Percentiles rank a stretch among this genome's conserved stretches.
Evolutionary conservation across 2,329 filamentous ascomycete genomes (phyloP).

Genomic region (Pseudogymnoascus sp.): DNA sequence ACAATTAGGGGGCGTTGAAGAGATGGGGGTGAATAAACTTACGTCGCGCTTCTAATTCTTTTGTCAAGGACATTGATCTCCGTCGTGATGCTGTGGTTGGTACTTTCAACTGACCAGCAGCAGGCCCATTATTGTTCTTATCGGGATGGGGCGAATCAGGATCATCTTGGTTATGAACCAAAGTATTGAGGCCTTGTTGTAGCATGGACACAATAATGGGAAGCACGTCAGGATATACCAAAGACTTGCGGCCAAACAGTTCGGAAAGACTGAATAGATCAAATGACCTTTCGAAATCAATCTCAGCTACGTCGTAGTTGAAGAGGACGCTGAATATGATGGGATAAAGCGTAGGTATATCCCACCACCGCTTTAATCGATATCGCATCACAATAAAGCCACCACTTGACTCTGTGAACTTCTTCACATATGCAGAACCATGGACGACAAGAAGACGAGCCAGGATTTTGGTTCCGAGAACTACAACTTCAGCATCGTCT

Average conservation of each 20-base stretch:
- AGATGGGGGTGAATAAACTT: conserved; percentile 21
- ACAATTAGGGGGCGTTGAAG: background rate
- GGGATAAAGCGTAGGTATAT: conserved; percentile 73
- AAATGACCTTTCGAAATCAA: conserved; percentile 65
- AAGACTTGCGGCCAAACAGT: conserved; percentile 58
- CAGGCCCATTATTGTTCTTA: conserved; percentile 17
- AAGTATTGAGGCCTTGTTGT: conserved; percentile 69
- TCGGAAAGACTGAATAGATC: conserved; percentile 67
- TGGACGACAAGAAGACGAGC: conserved; percentile 76
- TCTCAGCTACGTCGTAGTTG: conserved; percentile 66
- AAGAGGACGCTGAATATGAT: conserved; percentile 86
- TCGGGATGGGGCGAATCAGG: conserved; percentile 42
- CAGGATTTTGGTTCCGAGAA: conserved; percentile 73
- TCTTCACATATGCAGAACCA: conserved; percentile 70
- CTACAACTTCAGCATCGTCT: conserved; percentile 72
- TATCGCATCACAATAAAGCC: conserved; percentile 82
- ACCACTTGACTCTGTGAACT: conserved; percentile 66
- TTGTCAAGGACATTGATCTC: conserved; percentile 58
- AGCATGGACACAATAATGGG: conserved; percentile 79
- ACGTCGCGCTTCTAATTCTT: conserved; percentile 49
- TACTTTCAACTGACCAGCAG: conserved; percentile 19
- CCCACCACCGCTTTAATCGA: conserved; percentile 81
- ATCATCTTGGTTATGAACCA: conserved; percentile 54
- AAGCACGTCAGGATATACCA: conserved; percentile 70
- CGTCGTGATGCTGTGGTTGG: conserved; percentile 18